Evolutionary conservation across 2,329 filamentous ascomycete genomes (phyloP), one percentile per base, ranked within the genome.

Genomic region (Calonectria hawksworthii): DNA sequence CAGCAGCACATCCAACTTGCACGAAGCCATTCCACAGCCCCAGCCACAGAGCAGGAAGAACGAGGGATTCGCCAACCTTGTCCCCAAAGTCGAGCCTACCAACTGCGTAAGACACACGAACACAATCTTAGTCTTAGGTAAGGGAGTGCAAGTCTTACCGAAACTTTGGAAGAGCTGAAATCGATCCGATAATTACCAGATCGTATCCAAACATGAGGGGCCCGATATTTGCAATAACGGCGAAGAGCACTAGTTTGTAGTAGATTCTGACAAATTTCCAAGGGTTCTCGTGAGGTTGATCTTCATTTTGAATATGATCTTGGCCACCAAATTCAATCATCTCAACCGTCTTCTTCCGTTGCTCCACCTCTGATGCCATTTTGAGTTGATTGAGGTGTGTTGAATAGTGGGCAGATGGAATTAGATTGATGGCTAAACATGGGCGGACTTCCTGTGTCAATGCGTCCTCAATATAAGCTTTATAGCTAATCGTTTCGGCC

Each of bases 1-100:
- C 74, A 8, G 59, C 13, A 1, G 50, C 65, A 9, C n/a, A 16
- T n/a, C 68, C 65, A 9, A 44, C 38, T 21, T 70, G 74, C 5
- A 52, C 28, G 0, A 69, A 28, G n/a, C 54, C 68, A 11, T 52
- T 72, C 72, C 72, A 76, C 4, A 76, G 51, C 34, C 36, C 34
- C 0, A 72, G 28, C 66, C 66, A 75, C 2, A 68, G 47, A 2
- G 70, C 41, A 7, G 69, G 69, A 23, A 68, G 23, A 26, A 56
- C 23, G 10, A 28, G 30, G 23, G 11, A 13, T 28, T 23, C 34
- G 3, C 28, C 50, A 28, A 56, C 14, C 23, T 6, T 26, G 6
- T 68, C 23, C 2, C 65, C 50, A 26, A 54, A 68, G 11, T 68
- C 32, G 13, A 16, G n/a, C 8, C 65, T 68, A 14, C 13, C 9